Conservation (phyloP, 352 stramenopile species). For the Globisporangium splendens region DNA sequence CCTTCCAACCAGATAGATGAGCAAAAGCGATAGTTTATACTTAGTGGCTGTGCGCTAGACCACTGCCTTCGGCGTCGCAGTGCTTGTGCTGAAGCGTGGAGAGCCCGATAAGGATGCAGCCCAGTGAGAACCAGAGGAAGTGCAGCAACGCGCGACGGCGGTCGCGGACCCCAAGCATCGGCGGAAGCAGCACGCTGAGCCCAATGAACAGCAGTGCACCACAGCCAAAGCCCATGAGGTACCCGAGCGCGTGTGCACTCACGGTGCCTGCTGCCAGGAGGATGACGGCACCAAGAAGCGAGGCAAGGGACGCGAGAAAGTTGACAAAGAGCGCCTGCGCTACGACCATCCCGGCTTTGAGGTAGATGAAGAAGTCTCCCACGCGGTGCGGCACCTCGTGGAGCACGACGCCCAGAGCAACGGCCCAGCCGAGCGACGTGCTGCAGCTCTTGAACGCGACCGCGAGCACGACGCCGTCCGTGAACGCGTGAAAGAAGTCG, state of each 20-base stretch:
- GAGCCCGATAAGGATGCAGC: constrained; percentile 15
- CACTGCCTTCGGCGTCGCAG: constrained; percentile 1
- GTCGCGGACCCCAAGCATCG: constrained; percentile 16
- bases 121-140: constrained; percentile 17
- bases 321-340: constrained; percentile 18
- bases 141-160: constrained; percentile 3
- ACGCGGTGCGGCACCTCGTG: constrained; percentile 24
- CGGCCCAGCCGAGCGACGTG: constrained; percentile 16
- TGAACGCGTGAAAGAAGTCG: constrained; percentile 25
- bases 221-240: constrained; percentile 22
- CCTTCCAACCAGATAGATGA: no score
- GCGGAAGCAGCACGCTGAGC: constrained; percentile 10
- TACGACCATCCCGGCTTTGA: constrained; percentile 17
- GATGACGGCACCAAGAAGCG: constrained; percentile 14
- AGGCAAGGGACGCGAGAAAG: constrained; percentile 17
- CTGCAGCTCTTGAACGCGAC: constrained; percentile 24
- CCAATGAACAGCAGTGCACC: constrained; percentile 15
- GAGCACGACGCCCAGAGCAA: constrained; percentile 21
- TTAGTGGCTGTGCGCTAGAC: constrained; percentile 2
- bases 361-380: constrained; percentile 24
- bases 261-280: constrained; percentile 12
- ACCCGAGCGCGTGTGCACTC: constrained; percentile 24
- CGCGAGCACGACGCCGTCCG: constrained; percentile 20
- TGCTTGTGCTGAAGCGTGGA: constrained; percentile 15
- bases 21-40: background rate